Conservation (phyloP, 116 monocot genomes). For the Posidonia oceanica region DNA sequence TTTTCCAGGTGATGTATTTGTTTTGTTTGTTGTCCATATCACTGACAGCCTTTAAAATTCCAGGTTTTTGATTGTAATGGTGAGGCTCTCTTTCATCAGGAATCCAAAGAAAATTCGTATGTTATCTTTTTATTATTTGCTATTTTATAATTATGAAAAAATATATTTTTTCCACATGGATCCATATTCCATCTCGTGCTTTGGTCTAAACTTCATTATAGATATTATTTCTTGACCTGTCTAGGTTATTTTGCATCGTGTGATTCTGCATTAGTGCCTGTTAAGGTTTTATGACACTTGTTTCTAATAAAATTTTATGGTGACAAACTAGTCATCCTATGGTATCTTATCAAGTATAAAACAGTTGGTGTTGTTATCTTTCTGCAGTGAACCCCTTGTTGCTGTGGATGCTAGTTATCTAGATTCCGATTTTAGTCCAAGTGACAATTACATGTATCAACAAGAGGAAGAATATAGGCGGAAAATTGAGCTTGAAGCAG, state of each 20-base stretch:
- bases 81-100: conserved; percentile 11
- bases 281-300: too few species aligned
- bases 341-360: not conserved
- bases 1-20: not conserved
- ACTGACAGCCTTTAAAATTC: not conserved
- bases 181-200: too few species aligned
- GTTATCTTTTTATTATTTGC: not conserved
- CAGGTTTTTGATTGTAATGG: conserved; percentile 10
- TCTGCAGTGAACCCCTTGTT: conserved; percentile 4
- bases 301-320: too few species aligned
- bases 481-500: conserved; percentile 65
- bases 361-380: not conserved
- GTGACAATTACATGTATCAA: conserved; percentile 30
- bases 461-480: conserved; percentile 52
- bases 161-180: not conserved
- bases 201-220: too few species aligned
- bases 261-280: too few species aligned
- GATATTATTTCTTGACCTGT: too few species aligned
- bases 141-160: too few species aligned
- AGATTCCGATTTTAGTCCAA: conserved; percentile 14
- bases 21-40: conserved; percentile 1
- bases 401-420: conserved; percentile 19
- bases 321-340: not conserved
- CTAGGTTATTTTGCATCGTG: too few species aligned
- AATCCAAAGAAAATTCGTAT: conserved; percentile 22